Conservation (phyloP, 805 yeast genomes). For the Candida succiphila region DNA sequence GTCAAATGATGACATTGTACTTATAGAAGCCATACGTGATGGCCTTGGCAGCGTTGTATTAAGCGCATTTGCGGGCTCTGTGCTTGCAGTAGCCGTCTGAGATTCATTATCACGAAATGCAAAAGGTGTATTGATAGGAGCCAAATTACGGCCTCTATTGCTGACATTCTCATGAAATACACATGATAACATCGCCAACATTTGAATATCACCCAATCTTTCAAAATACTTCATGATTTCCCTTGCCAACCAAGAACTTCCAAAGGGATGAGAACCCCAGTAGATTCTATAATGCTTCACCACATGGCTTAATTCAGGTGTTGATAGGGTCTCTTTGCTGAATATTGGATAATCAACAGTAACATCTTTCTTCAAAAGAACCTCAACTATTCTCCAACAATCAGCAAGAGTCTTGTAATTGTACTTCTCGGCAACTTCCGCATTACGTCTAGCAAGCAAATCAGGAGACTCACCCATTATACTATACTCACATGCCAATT, state of each 20-base stretch:
- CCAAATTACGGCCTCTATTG: conserved; percentile 15
- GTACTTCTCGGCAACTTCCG: conserved; percentile 54
- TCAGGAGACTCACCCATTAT: conserved; percentile 57
- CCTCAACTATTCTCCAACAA: conserved; percentile 60
- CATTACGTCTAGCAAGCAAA: conserved; percentile 57
- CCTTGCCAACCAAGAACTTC: conserved; percentile 54
- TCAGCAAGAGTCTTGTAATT: conserved; percentile 57
- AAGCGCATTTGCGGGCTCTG: not conserved
- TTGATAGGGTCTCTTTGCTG: conserved; percentile 4
- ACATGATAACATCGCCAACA: conserved; percentile 85
- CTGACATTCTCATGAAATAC: conserved; percentile 39
- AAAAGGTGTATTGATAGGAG: conserved; percentile 41
- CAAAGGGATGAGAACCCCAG: conserved; percentile 82
- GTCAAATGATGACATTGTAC: conserved; percentile 6
- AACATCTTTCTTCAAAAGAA: conserved; percentile 34
- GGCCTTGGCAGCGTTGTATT: not conserved
- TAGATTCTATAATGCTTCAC: conserved; percentile 25
- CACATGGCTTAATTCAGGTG: conserved; percentile 3
- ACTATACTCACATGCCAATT: conserved; percentile 57
- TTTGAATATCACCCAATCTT: conserved; percentile 58
- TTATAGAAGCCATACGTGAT: conserved; percentile 5
- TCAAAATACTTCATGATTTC: conserved; percentile 60
- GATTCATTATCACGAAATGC: conserved; percentile 1
- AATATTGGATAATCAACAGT: conserved; percentile 9
- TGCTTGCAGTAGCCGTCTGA: not conserved